Percentiles rank a stretch among this genome's conserved stretches.
phyloP scores from a whole-genome alignment of 805 yeast species.

The Zygosaccharomyces rouxii region DNA sequence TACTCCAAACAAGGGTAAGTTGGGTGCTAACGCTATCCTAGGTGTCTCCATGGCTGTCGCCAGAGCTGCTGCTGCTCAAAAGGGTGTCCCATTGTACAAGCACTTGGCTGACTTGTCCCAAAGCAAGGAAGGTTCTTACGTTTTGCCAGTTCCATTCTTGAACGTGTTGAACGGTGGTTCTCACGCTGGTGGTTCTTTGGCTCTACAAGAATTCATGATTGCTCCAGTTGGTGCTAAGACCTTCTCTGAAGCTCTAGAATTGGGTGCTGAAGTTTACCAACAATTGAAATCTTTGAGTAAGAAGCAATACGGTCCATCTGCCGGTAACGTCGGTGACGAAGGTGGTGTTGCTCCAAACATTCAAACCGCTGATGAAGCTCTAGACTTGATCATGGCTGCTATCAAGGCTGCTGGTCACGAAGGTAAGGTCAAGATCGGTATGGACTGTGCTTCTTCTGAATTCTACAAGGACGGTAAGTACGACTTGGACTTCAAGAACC shows the following conservation, averaged over 20 bases:
- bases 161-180: conserved; percentile 99
- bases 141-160: conserved; percentile 98
- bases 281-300: conserved; percentile 86
- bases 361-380: conserved; percentile 92
- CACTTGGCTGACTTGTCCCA: conserved; percentile 81
- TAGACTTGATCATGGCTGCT: conserved; percentile 86
- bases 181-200: conserved; percentile 99
- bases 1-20: conserved; percentile 93
- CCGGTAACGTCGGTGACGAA: conserved; percentile 99
- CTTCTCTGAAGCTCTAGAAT: conserved; percentile 94
- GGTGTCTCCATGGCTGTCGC: conserved; percentile 98
- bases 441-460: conserved; percentile 97
- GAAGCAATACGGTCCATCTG: conserved; percentile 94
- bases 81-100: conserved; percentile 86
- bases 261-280: conserved; percentile 98
- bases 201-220: conserved; percentile 99
- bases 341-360: conserved; percentile 99
- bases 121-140: conserved; percentile 70
- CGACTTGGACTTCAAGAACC: conserved; percentile 98
- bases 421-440: conserved; percentile 86
- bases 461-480: conserved; percentile 95
- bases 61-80: conserved; percentile 97
- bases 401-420: conserved; percentile 93
- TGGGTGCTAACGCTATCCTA: conserved; percentile 97
- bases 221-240: conserved; percentile 89